Conservation (phyloP, 768 basidiomycete species). For the Kwoniella shandongensis region DNA sequence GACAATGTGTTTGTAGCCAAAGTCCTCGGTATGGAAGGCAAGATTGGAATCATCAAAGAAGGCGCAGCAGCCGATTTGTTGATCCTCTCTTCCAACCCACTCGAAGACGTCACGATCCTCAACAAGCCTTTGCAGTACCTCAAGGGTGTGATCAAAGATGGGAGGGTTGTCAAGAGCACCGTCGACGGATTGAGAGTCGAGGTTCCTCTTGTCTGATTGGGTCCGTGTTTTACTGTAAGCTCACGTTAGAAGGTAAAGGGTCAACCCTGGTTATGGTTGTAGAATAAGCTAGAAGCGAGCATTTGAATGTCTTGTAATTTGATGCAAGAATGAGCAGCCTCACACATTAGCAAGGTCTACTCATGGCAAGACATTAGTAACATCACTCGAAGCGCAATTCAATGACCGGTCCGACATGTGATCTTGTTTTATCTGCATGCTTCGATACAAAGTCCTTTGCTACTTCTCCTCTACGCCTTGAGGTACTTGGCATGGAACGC, state of each 20-base stretch:
- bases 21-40: conserved; percentile 51
- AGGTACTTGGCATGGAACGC: conserved; percentile 87
- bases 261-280: too few species aligned
- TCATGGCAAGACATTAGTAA: too few species aligned
- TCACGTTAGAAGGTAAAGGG: not conserved
- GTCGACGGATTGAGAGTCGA: conserved; percentile 23
- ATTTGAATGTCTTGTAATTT: too few species aligned
- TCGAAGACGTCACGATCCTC: conserved; percentile 56
- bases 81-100: conserved; percentile 55
- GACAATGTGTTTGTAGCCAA: conserved; percentile 44
- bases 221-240: not conserved
- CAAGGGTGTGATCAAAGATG: conserved; percentile 40
- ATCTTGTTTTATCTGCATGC: too few species aligned
- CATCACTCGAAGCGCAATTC: too few species aligned
- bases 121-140: conserved; percentile 56
- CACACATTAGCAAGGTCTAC: too few species aligned
- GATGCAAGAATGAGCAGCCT: too few species aligned
- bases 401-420: too few species aligned
- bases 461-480: conserved; percentile 59
- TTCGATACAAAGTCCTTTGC: too few species aligned
- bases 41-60: conserved; percentile 53
- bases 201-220: conserved; percentile 20
- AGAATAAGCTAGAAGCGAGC: too few species aligned
- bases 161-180: conserved; percentile 14
- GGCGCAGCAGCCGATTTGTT: conserved; percentile 57